Percentiles rank a stretch among this genome's conserved stretches.
Evolutionary conservation across 495 filamentous ascomycete species (phyloP).

Genomic region (Cairneyella variabilis): DNA sequence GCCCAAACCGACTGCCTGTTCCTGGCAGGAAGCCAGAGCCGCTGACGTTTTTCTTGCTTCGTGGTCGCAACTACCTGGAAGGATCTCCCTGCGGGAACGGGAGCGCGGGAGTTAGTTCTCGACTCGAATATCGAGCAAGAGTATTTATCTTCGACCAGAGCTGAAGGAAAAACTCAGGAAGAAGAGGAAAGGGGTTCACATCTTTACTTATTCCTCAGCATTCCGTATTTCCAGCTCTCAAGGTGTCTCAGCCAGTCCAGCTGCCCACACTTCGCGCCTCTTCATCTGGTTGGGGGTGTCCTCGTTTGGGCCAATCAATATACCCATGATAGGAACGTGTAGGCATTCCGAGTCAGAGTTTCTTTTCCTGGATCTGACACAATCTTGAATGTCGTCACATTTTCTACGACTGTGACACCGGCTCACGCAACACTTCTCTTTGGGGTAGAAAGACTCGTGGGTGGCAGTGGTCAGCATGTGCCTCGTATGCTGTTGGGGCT

Average conservation of each 20-base stretch:
- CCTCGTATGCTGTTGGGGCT: no score
- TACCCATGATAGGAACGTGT: no score
- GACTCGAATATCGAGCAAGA: not conserved
- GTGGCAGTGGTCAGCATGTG: no score
- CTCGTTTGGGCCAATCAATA: no score
- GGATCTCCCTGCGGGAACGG: not conserved
- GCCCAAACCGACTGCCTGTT: not conserved
- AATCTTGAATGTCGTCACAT: no score
- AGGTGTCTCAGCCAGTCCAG: conserved; percentile 16
- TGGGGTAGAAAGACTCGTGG: no score
- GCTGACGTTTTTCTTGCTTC: not conserved
- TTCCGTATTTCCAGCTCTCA: conserved; percentile 1
- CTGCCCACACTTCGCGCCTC: not conserved
- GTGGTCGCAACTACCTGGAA: not conserved
- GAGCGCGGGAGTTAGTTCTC: not conserved
- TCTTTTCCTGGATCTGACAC: no score
- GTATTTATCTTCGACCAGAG: not conserved
- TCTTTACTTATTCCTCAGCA: not conserved
- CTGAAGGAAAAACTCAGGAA: not conserved
- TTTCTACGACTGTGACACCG: no score
- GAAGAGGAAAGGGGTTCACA: not conserved
- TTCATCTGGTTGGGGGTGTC: no score
- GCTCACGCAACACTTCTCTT: no score
- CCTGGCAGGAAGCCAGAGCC: not conserved
- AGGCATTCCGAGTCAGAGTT: no score